Base-by-base conservation (phyloP, 352 stramenopile species). In the Globisporangium canariense region DNA sequence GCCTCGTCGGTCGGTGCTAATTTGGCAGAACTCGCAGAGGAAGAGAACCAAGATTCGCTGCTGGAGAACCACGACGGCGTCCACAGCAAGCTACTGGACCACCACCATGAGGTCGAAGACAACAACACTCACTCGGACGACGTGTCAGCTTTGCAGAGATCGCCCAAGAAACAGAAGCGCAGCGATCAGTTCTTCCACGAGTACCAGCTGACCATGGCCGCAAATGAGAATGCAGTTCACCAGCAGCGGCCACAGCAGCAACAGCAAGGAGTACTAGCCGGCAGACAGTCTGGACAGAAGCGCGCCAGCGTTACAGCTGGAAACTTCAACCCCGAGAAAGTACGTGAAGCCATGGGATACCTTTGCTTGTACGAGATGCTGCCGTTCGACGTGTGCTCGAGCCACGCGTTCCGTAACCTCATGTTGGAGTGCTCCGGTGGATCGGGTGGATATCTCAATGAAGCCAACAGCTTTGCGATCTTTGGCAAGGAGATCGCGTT, bases 281-380 rank as follows among this genome's bases (percentile, higher is more conserved):
- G 2, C 16, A 57, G 30, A 5, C 51, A 57, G 51, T 9, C 30
- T 34, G 51, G 28, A 9, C 51, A 41, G 8, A 57, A 57, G 51
- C 13, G 51, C 16, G 20, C 45, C 4, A 43, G 38, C 18, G 28
- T 38, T 8, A 32, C 38, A 3, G 40, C 60, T 7, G 61, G 32
- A 2, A 50, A 66, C 8, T 74, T 86, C 38, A 83, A 86, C 57
- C 36, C 67, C 5, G 83, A 89, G 34, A 83, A 84, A 43, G 73
- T 92, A 1, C 78, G 80, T 0, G 79, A 91, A 54, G 81, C 79
- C 0, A 69, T 87, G 20, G 78, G 75, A 1, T 83, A 79, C 32
- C 51, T 93, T 30, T 90, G 81, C 40, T 65, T 93, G 10, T 77
- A 84, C 40, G 81, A 93, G 46, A 82, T 90, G 73, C 60, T 89